Evolutionary conservation across 164 flowering plant species (phyloP).

Genomic region (Nymphaea thermarum): DNA sequence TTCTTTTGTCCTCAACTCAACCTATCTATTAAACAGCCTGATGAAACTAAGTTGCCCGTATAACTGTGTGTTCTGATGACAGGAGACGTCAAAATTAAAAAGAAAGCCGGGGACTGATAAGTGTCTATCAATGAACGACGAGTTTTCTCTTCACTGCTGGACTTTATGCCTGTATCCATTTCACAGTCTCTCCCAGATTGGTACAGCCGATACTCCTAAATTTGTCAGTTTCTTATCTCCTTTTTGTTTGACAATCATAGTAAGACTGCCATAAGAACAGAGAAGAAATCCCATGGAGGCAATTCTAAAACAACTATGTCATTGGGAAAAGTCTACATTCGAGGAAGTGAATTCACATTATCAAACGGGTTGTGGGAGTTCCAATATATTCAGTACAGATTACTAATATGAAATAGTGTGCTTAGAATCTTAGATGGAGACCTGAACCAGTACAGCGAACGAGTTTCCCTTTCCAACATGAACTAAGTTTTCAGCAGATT

Average conservation of each 20-base stretch:
- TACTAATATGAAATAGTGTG: background rate
- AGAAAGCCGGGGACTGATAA: slow-evolving; percentile 14
- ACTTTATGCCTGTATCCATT: slow-evolving; percentile 20
- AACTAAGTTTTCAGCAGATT: slow-evolving; percentile 15
- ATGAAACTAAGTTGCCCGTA: too few species aligned
- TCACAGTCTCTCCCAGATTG: slow-evolving; percentile 22
- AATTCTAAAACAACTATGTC: background rate
- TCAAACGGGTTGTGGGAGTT: background rate
- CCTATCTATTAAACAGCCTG: too few species aligned
- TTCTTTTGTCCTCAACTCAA: too few species aligned
- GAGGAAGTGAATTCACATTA: background rate
- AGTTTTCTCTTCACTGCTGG: slow-evolving; percentile 24
- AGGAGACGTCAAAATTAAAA: slow-evolving; percentile 2
- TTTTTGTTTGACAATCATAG: too few species aligned
- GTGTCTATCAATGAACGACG: slow-evolving; percentile 26
- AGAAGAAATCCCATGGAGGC: background rate
- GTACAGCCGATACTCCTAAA: slow-evolving; percentile 5
- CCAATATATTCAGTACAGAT: background rate
- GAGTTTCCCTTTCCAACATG: background rate
- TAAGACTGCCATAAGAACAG: background rate
- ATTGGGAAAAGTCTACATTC: background rate
- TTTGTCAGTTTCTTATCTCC: too few species aligned
- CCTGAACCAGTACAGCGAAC: background rate
- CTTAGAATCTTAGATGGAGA: background rate
- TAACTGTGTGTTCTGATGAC: background rate